These are phyloP conservation scores for Shiraia sp. DNA, from an alignment of 2,329 filamentous ascomycete species.

Conservation along the genomic window DNA sequence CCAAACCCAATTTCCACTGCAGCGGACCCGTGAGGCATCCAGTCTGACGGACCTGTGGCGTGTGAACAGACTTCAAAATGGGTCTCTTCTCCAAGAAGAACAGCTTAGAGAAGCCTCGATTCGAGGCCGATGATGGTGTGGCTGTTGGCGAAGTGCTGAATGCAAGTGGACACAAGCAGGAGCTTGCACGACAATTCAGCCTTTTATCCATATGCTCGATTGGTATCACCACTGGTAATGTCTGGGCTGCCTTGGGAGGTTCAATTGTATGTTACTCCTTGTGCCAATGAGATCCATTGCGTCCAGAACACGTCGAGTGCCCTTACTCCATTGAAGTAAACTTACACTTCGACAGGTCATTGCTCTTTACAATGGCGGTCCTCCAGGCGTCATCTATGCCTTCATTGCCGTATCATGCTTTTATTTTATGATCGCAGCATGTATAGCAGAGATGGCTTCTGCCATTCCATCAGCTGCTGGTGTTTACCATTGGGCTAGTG, in stretches of 20 bases:
- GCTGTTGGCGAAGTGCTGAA: slow-evolving; percentile 49
- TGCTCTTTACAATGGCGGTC: slow-evolving; percentile 52
- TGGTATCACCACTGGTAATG: slow-evolving; percentile 50
- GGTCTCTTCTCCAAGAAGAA: slow-evolving; percentile 12
- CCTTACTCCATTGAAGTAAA: not conserved
- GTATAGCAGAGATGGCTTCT: slow-evolving; percentile 56
- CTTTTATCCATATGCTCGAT: slow-evolving; percentile 53
- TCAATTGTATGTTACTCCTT: slow-evolving; percentile 47
- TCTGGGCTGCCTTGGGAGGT: slow-evolving; percentile 54
- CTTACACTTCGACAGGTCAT: slow-evolving; percentile 31
- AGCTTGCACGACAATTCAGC: slow-evolving; percentile 56
- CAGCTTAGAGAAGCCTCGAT: slow-evolving; percentile 12
- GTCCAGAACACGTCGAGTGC: not conserved
- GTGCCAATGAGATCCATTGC: too few species aligned
- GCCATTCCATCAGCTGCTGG: slow-evolving; percentile 48
- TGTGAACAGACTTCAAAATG: not conserved
- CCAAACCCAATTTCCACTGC: too few species aligned
- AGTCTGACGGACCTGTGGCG: slow-evolving; percentile 1
- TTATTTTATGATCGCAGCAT: slow-evolving; percentile 56
- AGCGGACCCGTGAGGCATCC: too few species aligned
- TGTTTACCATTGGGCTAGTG: slow-evolving; percentile 59
- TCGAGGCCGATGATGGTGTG: slow-evolving; percentile 21
- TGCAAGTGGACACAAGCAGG: slow-evolving; percentile 56
- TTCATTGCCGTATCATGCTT: slow-evolving; percentile 55
- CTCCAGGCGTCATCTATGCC: slow-evolving; percentile 52